Conservation (phyloP, 2,329 filamentous ascomycete genomes). For the Mycosphaerella sp. region DNA sequence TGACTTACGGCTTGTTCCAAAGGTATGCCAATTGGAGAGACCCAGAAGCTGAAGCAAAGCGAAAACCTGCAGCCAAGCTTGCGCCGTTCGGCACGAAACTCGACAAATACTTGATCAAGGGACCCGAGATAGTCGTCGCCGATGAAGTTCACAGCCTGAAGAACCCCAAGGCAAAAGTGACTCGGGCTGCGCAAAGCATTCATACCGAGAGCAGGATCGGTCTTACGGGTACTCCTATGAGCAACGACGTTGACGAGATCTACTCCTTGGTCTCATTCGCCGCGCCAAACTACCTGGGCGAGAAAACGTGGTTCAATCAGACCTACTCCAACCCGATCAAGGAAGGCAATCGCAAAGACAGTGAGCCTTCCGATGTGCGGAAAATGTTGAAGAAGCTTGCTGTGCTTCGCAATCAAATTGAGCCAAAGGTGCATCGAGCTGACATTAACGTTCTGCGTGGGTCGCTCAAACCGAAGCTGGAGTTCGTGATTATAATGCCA, state of each 20-base stretch:
- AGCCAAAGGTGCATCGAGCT: slow-evolving; percentile 69
- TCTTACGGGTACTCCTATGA: slow-evolving; percentile 77
- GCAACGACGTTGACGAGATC: slow-evolving; percentile 79
- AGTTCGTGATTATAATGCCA: slow-evolving; percentile 72
- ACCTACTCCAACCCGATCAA: slow-evolving; percentile 70
- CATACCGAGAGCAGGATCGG: slow-evolving; percentile 67
- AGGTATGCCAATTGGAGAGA: slow-evolving; percentile 30
- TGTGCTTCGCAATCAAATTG: slow-evolving; percentile 64
- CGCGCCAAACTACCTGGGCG: slow-evolving; percentile 69
- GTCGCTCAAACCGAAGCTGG: slow-evolving; percentile 66
- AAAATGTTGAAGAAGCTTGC: slow-evolving; percentile 59
- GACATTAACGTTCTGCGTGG: slow-evolving; percentile 62
- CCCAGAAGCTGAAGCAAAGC: slow-evolving; percentile 46
- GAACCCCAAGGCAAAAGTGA: slow-evolving; percentile 51
- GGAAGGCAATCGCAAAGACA: slow-evolving; percentile 62
- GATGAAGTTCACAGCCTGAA: slow-evolving; percentile 83
- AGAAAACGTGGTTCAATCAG: slow-evolving; percentile 57
- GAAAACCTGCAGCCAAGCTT: slow-evolving; percentile 45
- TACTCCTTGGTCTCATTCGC: slow-evolving; percentile 86
- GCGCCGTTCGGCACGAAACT: slow-evolving; percentile 51
- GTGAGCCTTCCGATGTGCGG: slow-evolving; percentile 49
- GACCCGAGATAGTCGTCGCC: slow-evolving; percentile 67
- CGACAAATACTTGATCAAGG: slow-evolving; percentile 48
- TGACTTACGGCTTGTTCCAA: slow-evolving; percentile 68
- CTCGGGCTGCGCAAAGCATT: slow-evolving; percentile 53